Conservation (phyloP, 1,284 basidiomycete genomes). For the Phenoliferia sp. region DNA sequence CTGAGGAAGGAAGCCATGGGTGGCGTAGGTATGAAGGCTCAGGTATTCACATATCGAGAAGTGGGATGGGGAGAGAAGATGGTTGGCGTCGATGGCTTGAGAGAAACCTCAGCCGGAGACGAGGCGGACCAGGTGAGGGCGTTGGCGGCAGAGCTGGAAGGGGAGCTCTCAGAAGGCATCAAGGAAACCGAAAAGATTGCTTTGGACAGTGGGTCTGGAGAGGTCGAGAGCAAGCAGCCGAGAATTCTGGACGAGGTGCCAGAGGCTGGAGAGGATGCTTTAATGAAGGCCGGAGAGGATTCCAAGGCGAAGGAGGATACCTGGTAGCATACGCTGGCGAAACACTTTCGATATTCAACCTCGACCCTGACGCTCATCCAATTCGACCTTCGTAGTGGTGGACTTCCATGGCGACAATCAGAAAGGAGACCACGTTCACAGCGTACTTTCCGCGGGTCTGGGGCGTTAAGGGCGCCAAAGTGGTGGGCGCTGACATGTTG, state of each 20-base stretch:
- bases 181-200: neutral
- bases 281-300: neutral
- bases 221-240: constrained; percentile 2
- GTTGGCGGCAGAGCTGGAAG: constrained; percentile 1
- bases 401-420: too few relatives aligned
- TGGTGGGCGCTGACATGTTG: too few relatives aligned
- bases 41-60: constrained; percentile 68
- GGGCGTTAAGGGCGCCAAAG: too few relatives aligned
- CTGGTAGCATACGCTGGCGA: too few relatives aligned
- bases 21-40: constrained; percentile 80
- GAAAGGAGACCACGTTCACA: too few relatives aligned
- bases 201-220: neutral
- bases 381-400: too few relatives aligned
- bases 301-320: too few relatives aligned
- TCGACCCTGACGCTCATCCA: too few relatives aligned
- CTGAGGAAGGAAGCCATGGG: constrained; percentile 69
- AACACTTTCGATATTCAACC: too few relatives aligned
- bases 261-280: neutral
- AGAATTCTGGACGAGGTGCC: neutral
- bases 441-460: too few relatives aligned
- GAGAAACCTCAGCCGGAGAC: neutral
- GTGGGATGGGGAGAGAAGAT: constrained; percentile 47
- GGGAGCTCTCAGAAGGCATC: constrained; percentile 1
- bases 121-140: neutral
- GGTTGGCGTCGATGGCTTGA: neutral